Percentiles rank a stretch among this genome's conserved stretches.
Evolutionary conservation across 768 basidiomycete species (phyloP).

Genomic region (Panellus pusillus): DNA sequence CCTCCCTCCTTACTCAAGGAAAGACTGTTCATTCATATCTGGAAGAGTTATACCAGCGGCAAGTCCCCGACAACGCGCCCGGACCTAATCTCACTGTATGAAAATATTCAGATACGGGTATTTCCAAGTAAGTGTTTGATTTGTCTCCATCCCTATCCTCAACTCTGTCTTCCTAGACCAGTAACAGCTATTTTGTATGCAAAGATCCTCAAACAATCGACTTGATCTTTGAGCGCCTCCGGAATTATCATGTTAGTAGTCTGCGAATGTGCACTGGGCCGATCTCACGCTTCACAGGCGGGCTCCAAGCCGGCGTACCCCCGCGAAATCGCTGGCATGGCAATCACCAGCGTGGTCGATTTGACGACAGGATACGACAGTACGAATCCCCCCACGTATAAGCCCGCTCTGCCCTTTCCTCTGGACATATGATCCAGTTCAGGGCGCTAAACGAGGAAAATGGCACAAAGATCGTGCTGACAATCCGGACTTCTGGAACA

Average conservation of each 20-base stretch:
- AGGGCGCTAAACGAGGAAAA: slow-evolving; percentile 45
- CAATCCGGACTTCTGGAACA: slow-evolving; percentile 81
- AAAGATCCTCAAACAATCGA: slow-evolving; percentile 65
- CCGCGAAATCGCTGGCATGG: slow-evolving; percentile 55
- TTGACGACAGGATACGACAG: slow-evolving; percentile 79
- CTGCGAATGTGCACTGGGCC: slow-evolving; percentile 11
- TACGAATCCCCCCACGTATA: slow-evolving; percentile 62
- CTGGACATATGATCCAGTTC: slow-evolving; percentile 87
- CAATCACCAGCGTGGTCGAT: slow-evolving; percentile 67
- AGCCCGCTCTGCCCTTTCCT: slow-evolving; percentile 69
- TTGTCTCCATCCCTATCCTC: neutral
- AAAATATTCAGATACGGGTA: slow-evolving; percentile 61
- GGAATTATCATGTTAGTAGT: slow-evolving; percentile 49
- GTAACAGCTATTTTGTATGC: slow-evolving; percentile 82
- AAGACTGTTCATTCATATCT: slow-evolving; percentile 58
- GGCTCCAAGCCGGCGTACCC: slow-evolving; percentile 51
- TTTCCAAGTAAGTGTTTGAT: slow-evolving; percentile 54
- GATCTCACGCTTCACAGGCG: slow-evolving; percentile 21
- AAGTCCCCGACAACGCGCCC: slow-evolving; percentile 8
- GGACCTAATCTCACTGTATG: neutral
- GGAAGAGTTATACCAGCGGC: slow-evolving; percentile 63
- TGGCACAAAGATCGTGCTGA: slow-evolving; percentile 60
- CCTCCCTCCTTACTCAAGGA: slow-evolving; percentile 48
- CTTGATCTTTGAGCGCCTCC: slow-evolving; percentile 65
- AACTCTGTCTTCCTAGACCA: slow-evolving; percentile 48